Base-by-base conservation (phyloP, 148 eudicot species). In the Nyssa sinensis region DNA sequence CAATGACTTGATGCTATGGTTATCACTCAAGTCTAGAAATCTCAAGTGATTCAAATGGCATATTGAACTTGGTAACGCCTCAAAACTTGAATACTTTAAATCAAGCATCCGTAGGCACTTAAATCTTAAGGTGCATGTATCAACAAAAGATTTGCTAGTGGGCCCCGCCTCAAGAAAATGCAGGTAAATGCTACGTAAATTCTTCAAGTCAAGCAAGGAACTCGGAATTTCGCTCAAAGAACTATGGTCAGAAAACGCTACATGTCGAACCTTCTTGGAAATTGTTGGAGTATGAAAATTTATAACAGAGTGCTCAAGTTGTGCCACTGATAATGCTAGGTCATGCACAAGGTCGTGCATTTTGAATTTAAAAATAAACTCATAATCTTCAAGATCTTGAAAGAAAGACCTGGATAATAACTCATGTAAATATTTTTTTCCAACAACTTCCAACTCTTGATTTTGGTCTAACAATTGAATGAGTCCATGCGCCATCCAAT, bases 401-500 rank as follows among this genome's bases (percentile, higher is more conserved):
- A n/a, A n/a, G n/a, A n/a, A n/a, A n/a, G n/a, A n/a, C n/a, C n/a
- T n/a, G n/a, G n/a, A n/a, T n/a, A n/a, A n/a, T n/a, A n/a, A n/a
- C n/a, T n/a, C n/a, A n/a, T n/a, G n/a, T n/a, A n/a, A n/a, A n/a
- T n/a, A n/a, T n/a, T n/a, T n/a, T n/a, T n/a, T n/a, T n/a, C n/a
- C n/a, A n/a, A n/a, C n/a, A n/a, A n/a, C n/a, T n/a, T n/a, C n/a
- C n/a, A n/a, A n/a, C n/a, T n/a, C n/a, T n/a, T n/a, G n/a, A n/a
- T n/a, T n/a, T n/a, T n/a, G n/a, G n/a, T n/a, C n/a, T n/a, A n/a
- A n/a, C n/a, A n/a, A n/a, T n/a, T n/a, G n/a, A n/a, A 83, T 23
- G 24, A 74, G 76, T 0, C 83, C 83, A 17, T 83, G 70, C 0
- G 81, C 81, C 67, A 77, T 83, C 86, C 86, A 80, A 28, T 73